These are phyloP conservation scores for Trypanosoma grayi DNA, from an alignment of 208 protist genomes.

Conservation along the genomic window DNA sequence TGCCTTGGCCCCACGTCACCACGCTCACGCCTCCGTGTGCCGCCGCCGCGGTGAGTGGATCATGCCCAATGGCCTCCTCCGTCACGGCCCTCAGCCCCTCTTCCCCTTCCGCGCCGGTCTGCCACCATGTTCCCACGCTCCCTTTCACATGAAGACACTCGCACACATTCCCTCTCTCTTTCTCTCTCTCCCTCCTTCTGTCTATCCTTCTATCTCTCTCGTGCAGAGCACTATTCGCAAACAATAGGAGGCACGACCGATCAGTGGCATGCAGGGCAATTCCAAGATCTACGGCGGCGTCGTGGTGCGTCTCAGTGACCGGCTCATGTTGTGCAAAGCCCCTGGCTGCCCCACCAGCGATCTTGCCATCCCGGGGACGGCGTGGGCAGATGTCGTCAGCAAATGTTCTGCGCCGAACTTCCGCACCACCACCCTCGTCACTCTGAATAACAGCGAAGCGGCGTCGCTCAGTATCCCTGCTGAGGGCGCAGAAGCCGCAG, in stretches of 20 bases:
- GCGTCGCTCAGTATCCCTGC: background rate
- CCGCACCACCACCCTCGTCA: slow-evolving; percentile 66
- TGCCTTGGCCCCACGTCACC: too few species aligned
- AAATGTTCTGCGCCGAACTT: slow-evolving; percentile 79
- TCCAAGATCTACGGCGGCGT: slow-evolving; percentile 62
- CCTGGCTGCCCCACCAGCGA: slow-evolving; percentile 46
- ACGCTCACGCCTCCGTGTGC: too few species aligned
- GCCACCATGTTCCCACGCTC: too few species aligned
- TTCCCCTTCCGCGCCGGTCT: too few species aligned
- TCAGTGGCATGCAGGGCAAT: slow-evolving; percentile 11
- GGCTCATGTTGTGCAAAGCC: slow-evolving; percentile 70
- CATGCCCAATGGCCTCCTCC: too few species aligned
- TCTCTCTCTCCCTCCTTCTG: slow-evolving; percentile 6
- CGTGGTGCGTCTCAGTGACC: slow-evolving; percentile 76
- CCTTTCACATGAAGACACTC: too few species aligned
- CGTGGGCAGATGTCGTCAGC: slow-evolving; percentile 77
- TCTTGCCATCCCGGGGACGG: slow-evolving; percentile 67
- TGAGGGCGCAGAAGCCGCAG: slow-evolving; percentile 5
- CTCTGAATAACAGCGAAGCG: slow-evolving; percentile 21
- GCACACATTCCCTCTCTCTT: background rate
- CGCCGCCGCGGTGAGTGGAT: too few species aligned
- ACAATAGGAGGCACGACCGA: background rate
- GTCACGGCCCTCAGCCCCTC: too few species aligned
- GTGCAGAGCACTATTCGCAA: background rate
- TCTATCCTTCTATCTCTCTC: background rate